Base-by-base conservation (phyloP, 106 monocot genomes). In the Cymbidium sinense region DNA sequence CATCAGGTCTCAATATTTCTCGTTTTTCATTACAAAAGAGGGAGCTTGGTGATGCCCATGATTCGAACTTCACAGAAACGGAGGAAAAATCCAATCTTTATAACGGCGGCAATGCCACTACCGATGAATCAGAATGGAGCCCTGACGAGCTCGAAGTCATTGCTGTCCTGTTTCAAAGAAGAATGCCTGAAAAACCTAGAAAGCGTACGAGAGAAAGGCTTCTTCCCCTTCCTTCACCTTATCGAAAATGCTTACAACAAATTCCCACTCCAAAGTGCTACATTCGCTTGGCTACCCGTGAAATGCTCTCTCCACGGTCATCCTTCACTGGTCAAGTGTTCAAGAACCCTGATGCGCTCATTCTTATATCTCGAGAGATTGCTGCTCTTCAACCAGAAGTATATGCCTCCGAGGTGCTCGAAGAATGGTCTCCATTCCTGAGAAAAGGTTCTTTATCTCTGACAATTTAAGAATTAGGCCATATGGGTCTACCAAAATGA, bases 391-490 rank as follows among this genome's bases (percentile, higher is more conserved):
- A 84, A 2, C 19, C 73, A 7, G 84, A 86, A 1, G 65, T 65
- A 1, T 83, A 91, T 34, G 95, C 84, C 19, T 89, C 86, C 43
- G 77, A 70, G 30, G 92, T 99, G 62, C 95, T 99, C 1, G 86
- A 90, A 35, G 71, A 64, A 31, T 92, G 88, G 92, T 43, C 47
- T 13, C 79, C 50, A 19, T 95, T 92, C 78, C 83, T 99, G 1
- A 76, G 92, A 33, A 99, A 99, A 62, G 99, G 99, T 0, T 99
- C 99, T 8, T 43, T 99, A 23, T 94, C 95, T 11, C 84, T 95
- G 79, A 95, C 92, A 17, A 84, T 99, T 34, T 80, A 90, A 7
- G 95, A 99, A 77, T 82, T 99, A 64, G 99, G 92, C 23, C 92
- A 92, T 76, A 90, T 99, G 94, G 94, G 88, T 47, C 82, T 85